A percentile compares a stretch with the other conserved stretches of the same genome.
Evolutionary conservation across 2,329 filamentous ascomycete species (phyloP).

Genomic region (Graphiopsis chlorocephala): DNA sequence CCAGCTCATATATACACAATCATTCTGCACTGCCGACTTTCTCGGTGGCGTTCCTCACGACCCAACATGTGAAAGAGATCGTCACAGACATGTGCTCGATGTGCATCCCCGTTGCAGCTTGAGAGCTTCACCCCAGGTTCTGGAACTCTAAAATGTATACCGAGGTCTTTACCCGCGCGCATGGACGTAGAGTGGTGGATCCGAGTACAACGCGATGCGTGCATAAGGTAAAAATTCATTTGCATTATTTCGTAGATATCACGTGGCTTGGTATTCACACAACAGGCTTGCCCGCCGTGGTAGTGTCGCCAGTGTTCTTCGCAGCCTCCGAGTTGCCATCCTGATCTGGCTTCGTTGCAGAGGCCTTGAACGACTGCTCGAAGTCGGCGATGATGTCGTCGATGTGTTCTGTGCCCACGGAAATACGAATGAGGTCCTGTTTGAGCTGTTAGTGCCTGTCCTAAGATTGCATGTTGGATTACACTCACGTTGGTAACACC

Average conservation of each 20-base stretch:
- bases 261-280: conserved; percentile 17
- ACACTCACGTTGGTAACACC: conserved; percentile 62
- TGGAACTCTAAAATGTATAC: background rate
- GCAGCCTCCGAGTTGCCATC: conserved; percentile 26
- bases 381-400: conserved; percentile 97
- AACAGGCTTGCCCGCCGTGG: conserved; percentile 24
- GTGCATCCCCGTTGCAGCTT: background rate
- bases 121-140: background rate
- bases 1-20: background rate
- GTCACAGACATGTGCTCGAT: background rate
- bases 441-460: conserved; percentile 5
- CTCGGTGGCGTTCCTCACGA: background rate
- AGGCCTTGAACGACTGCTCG: conserved; percentile 76
- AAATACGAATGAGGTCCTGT: conserved; percentile 88
- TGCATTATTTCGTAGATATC: background rate
- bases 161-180: background rate
- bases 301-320: conserved; percentile 25
- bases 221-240: background rate
- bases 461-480: background rate
- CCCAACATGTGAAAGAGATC: background rate
- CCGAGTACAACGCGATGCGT: background rate
- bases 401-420: conserved; percentile 92
- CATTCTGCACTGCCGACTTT: background rate
- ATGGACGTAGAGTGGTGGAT: background rate
- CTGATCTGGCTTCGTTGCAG: conserved; percentile 43